Percentiles rank a stretch among this genome's conserved stretches.
Evolutionary conservation across 768 basidiomycete species (phyloP).

Genomic region (Naganishia kalamii): DNA sequence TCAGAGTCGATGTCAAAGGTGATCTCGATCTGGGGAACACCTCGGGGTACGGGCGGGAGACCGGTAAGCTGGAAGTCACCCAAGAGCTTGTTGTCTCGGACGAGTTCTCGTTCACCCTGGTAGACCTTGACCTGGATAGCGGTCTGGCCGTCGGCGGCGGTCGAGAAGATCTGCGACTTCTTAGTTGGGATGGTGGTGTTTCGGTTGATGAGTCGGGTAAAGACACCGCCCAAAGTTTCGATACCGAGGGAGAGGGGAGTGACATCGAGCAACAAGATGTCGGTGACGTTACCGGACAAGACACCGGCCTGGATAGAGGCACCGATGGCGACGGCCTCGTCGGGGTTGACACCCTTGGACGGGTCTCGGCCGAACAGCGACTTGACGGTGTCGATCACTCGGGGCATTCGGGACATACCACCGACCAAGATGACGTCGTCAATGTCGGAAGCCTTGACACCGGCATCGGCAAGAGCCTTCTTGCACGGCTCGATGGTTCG

Average conservation of each 20-base stretch:
- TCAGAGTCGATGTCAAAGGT: constrained; percentile 78
- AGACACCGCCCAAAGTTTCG: constrained; percentile 97
- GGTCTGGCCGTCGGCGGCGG: constrained; percentile 97
- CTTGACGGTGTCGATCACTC: constrained; percentile 90
- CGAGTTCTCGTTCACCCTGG: constrained; percentile 98
- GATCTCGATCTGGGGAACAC: constrained; percentile 76
- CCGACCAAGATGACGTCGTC: constrained; percentile 97
- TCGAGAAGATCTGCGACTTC: constrained; percentile 98
- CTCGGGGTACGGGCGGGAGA: constrained; percentile 62
- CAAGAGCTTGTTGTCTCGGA: constrained; percentile 94
- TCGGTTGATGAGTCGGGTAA: constrained; percentile 96
- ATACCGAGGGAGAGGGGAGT: constrained; percentile 92
- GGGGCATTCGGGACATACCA: constrained; percentile 98
- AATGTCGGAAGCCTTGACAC: constrained; percentile 84
- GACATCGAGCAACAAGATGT: constrained; percentile 82
- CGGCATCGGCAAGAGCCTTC: constrained; percentile 90
- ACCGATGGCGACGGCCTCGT: constrained; percentile 97
- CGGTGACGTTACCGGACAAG: constrained; percentile 89
- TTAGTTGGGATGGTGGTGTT: constrained; percentile 99
- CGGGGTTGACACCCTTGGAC: constrained; percentile 98
- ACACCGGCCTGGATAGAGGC: constrained; percentile 98
- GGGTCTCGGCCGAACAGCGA: constrained; percentile 89
- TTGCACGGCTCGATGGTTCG: constrained; percentile 93
- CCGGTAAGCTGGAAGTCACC: constrained; percentile 99
- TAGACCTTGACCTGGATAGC: constrained; percentile 99